Conservation (phyloP, 1,284 basidiomycete genomes). For the Ustilago hordei region DNA sequence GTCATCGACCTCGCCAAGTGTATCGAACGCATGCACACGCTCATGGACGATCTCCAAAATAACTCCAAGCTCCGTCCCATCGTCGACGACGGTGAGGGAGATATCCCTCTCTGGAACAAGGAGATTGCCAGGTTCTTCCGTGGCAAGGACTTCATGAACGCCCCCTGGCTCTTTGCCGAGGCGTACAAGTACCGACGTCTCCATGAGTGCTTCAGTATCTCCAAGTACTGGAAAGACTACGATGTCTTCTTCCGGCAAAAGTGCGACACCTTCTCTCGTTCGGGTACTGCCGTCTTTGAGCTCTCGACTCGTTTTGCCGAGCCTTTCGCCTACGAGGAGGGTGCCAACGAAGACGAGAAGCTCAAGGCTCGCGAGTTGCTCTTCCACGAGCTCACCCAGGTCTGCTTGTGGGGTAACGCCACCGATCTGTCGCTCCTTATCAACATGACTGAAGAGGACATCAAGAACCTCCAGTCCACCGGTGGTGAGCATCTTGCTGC, state of each 20-base stretch:
- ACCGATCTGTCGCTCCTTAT: constrained; percentile 95
- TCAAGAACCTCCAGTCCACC: constrained; percentile 95
- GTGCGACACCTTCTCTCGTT: constrained; percentile 96
- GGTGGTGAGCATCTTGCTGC: constrained; percentile 94
- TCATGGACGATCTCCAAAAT: constrained; percentile 71
- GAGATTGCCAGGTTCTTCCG: constrained; percentile 78
- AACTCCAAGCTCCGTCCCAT: constrained; percentile 76
- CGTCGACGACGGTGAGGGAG: constrained; percentile 90
- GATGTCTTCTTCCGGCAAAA: constrained; percentile 72
- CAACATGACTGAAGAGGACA: constrained; percentile 99
- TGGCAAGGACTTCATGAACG: constrained; percentile 95
- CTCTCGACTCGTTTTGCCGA: constrained; percentile 91
- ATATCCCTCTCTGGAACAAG: constrained; percentile 97
- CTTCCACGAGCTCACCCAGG: constrained; percentile 92
- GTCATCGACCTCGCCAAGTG: constrained; percentile 87
- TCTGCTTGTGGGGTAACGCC: constrained; percentile 50
- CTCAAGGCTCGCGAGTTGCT: constrained; percentile 84
- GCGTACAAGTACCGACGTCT: constrained; percentile 97
- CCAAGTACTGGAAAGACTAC: constrained; percentile 87
- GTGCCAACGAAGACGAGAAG: constrained; percentile 75
- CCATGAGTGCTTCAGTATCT: constrained; percentile 93
- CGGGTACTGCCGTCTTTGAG: constrained; percentile 91
- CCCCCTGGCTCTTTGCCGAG: constrained; percentile 76
- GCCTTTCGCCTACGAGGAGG: constrained; percentile 78
- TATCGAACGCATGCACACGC: constrained; percentile 74